These are phyloP conservation scores for Torrubiella hemipterigena DNA, from an alignment of 2,329 filamentous ascomycete species.

Conservation along the genomic window DNA sequence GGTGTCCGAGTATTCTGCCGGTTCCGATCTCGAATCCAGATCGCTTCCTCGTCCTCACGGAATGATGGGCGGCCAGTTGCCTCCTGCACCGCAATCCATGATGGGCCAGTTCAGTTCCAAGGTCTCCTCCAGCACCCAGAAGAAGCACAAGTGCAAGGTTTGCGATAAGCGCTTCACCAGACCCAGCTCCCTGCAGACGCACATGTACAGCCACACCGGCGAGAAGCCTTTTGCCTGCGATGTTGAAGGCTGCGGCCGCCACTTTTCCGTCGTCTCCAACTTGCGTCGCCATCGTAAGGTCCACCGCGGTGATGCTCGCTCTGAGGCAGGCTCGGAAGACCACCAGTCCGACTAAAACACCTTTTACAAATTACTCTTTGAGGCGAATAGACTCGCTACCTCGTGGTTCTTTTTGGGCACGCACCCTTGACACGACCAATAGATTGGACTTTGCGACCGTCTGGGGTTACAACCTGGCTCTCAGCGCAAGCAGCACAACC, in stretches of 20 bases:
- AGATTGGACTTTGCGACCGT: no score
- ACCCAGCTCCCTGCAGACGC: slow-evolving; percentile 87
- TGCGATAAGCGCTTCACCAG: slow-evolving; percentile 96
- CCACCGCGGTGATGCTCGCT: slow-evolving; percentile 59
- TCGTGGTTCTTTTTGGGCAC: no score
- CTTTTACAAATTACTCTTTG: background rate
- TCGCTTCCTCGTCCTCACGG: slow-evolving; percentile 72
- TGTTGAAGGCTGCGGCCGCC: slow-evolving; percentile 85
- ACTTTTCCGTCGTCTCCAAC: slow-evolving; percentile 97
- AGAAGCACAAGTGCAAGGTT: slow-evolving; percentile 99
- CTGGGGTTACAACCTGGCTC: no score
- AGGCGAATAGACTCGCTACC: slow-evolving; percentile 2
- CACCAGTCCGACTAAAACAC: slow-evolving; percentile 42
- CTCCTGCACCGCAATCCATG: slow-evolving; percentile 88
- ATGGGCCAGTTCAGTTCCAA: slow-evolving; percentile 98
- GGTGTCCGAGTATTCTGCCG: slow-evolving; percentile 82
- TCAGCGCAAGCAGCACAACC: no score
- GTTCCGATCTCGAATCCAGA: slow-evolving; percentile 77
- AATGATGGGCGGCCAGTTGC: slow-evolving; percentile 47
- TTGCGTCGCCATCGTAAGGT: slow-evolving; percentile 90
- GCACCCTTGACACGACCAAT: background rate
- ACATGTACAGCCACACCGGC: slow-evolving; percentile 97
- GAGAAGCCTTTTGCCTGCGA: slow-evolving; percentile 96
- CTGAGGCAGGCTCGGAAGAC: slow-evolving; percentile 52
- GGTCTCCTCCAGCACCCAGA: slow-evolving; percentile 87